Evolutionary conservation across 306 rosid species (phyloP), one percentile per base, ranked within the genome.

Genomic region (Parietaria judaica): DNA sequence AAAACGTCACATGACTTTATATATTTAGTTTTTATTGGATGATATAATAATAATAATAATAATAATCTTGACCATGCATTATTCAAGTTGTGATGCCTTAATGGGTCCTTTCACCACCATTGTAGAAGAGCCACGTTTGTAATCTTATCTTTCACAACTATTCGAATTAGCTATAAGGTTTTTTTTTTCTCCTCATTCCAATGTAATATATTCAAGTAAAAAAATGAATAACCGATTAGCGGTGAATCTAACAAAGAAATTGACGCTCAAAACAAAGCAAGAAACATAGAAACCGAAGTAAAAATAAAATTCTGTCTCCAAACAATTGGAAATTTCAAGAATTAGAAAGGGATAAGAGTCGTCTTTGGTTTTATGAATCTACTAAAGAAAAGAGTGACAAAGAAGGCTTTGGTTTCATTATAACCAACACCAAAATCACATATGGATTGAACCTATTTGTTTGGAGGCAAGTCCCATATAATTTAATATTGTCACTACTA

Each of bases 401-500:
- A 15, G 51, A 23, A 59, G 38, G 41, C 8, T 43, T 50, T 17
- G 8, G 36, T 60, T 17, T 49, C 13, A 38, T 41, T 41, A 5
- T 23, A 44, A 3, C 6, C 12, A 35, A 44, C 54, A 66, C 13
- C 53, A 36, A 60, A 61, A 62, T 67, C 64, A 43, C 36, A 62
- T 43, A 1, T 49, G 53, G 17, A 58, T 53, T 66, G 54, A 53
- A 58, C 62, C 14, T 45, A 35, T 31, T 11, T 15, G 35, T 54
- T 62, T 46, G 51, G 31, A 43, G 38, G 66, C 62, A 43, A 41
- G 54, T 60, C 60, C 46, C 61, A 39, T 66, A 36, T 15, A 66
- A 52, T 70, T 68, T 61, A 66, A 43, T 36, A 41, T 50, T 64
- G 60, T 64, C 56, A 78, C 66, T 3, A 47, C 39, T n/a, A n/a